A percentile compares a stretch with the other conserved stretches of the same genome.
Evolutionary conservation across 2,329 filamentous ascomycete genomes (phyloP).

Genomic region (Zelopaecilomyces penicillatus): DNA sequence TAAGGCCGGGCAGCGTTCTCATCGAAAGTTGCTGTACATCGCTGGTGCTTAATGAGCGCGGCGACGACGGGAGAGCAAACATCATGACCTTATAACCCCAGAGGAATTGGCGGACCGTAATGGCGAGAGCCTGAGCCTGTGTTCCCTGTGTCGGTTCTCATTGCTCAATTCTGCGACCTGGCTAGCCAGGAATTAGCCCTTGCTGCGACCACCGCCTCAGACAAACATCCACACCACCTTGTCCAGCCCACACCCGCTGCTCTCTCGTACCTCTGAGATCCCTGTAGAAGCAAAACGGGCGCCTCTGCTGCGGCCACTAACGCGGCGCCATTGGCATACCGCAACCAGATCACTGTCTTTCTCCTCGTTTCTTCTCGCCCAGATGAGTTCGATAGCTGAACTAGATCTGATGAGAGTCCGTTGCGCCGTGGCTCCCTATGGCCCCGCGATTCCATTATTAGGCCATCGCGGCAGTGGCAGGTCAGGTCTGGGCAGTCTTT

Average conservation of each 20-base stretch:
- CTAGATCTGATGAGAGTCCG: too few relatives aligned
- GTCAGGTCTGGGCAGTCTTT: not conserved
- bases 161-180: not conserved
- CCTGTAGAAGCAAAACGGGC: conserved; percentile 14
- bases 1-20: too few relatives aligned
- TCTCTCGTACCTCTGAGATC: conserved; percentile 12
- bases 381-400: too few relatives aligned
- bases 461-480: not conserved
- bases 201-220: conserved; percentile 8
- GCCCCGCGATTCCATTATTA: too few relatives aligned
- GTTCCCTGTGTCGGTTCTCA: not conserved
- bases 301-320: conserved; percentile 8
- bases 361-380: too few relatives aligned
- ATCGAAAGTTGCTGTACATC: too few relatives aligned
- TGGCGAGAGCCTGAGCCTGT: too few relatives aligned
- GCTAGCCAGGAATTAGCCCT: not conserved
- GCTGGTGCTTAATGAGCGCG: too few relatives aligned
- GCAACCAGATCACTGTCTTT: not conserved
- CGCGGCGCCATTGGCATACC: conserved; percentile 12
- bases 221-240: conserved; percentile 7
- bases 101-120: too few relatives aligned
- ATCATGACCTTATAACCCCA: too few relatives aligned
- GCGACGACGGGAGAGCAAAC: too few relatives aligned
- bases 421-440: too few relatives aligned
- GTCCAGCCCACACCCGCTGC: conserved; percentile 8